Base-by-base conservation (phyloP, 1,284 basidiomycete genomes). In the Grifola frondosa region DNA sequence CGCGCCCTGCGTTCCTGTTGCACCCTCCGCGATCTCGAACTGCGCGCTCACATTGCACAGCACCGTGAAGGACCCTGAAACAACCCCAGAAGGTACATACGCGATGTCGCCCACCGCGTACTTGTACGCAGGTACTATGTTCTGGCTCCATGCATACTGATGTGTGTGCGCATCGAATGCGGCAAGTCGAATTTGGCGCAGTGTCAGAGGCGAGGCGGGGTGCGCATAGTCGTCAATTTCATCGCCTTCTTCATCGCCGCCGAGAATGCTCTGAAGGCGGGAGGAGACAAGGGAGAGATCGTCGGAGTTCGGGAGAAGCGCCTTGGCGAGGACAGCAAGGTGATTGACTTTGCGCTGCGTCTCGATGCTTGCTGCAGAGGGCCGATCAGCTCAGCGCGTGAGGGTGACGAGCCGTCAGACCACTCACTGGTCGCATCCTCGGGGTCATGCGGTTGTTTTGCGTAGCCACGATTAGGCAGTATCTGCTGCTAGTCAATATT, bases 101-200 rank as follows among this genome's bases (percentile, higher is more conserved):
- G 75, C 75, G 16, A 74, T 52, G 44, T 78, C 76, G 1, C 75
- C 77, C 17, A 73, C 64, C 3, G 50, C 39, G 41, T 71, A 73
- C 41, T 67, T 64, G 35, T 64, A 62, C 6, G 67, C 59, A 7
- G 65, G 66, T 21, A 74, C 66, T 16, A 61, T 62, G 37, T 59
- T 67, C 48, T 68, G 64, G 25, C 69, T 41, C 60, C 76, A 78
- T 5, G 64, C 58, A 37, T 70, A 65, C n/a, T 67, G 61, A 42
- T 74, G 73, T 4, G 54, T 48, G 13, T 60, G 56, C 7, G 63
- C 54, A 21, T 63, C 56, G 33, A 77, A 62, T 12, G 64, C 67
- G 12, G 67, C 56, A 24, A 64, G 55, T 5, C 74, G 68, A 8
- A 77, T 59, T 37, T 67, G 63, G 6, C 65, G 61, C 10, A 78